These are phyloP conservation scores for Phytopythium boreale DNA, from an alignment of 352 stramenopile species.

Conservation along the genomic window DNA sequence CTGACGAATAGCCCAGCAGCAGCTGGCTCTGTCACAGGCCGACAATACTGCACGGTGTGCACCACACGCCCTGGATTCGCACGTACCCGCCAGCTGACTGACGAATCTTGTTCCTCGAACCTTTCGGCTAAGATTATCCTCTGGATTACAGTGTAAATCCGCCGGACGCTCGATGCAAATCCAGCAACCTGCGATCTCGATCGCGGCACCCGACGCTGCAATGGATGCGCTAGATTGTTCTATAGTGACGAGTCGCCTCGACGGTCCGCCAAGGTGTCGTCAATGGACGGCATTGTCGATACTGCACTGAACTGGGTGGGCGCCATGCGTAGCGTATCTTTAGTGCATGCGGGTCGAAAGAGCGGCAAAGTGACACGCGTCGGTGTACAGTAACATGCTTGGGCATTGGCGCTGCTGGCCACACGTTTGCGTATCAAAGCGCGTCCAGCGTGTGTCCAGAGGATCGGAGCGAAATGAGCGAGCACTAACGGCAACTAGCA, in stretches of 20 bases:
- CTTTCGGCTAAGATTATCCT: background rate
- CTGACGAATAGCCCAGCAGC: background rate
- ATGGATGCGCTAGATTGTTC: too few relatives aligned
- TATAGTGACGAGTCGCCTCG: background rate
- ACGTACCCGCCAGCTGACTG: background rate
- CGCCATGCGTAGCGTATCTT: background rate
- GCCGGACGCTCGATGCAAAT: too few relatives aligned
- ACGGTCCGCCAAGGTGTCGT: background rate
- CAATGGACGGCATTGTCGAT: background rate
- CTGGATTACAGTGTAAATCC: background rate
- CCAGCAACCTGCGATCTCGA: too few relatives aligned
- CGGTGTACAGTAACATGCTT: background rate
- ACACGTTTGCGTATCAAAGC: background rate
- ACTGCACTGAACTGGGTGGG: too few relatives aligned
- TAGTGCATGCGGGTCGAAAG: too few relatives aligned
- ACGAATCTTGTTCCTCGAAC: background rate
- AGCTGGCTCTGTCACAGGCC: conserved; percentile 2
- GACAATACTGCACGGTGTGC: background rate
- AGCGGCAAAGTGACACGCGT: background rate
- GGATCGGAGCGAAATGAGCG: too few relatives aligned
- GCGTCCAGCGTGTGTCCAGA: too few relatives aligned
- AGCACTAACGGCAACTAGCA: too few relatives aligned
- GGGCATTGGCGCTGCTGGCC: background rate
- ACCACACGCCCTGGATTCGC: background rate
- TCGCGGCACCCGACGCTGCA: too few relatives aligned